Evolutionary conservation across 106 monocot genomes (phyloP), one percentile per base, ranked within the genome.

Genomic region (Cymbidium sinense): DNA sequence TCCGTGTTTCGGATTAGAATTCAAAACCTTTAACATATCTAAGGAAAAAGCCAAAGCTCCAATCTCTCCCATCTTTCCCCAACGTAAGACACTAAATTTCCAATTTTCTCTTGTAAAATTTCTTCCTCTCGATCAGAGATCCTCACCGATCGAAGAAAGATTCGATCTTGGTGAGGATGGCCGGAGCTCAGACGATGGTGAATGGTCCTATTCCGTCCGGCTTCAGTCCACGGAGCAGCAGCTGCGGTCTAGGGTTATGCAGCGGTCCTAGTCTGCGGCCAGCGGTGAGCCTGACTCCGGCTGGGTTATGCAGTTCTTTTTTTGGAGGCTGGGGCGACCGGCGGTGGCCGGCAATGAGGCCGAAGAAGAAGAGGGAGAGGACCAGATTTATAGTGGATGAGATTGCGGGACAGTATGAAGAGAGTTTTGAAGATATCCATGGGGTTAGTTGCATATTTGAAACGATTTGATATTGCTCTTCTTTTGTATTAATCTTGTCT

Each of bases 331-430:
- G 82, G 78, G 43, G 55, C 1, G 65, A n/a, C 25, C n/a, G 79
- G 23, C 29, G 82, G 2, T 78, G 13, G n/a, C 64, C 67, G 47
- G 39, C 37, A 36, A 34, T 50, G 55, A 73, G 20, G 15, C 65
- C 61, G 54, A 82, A 79, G 78, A 81, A 71, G 77, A 65, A 64
- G 64, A 34, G 50, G 64, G 64, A 55, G 62, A 70, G 73, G 29
- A 44, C 78, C 4, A 61, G 71, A 77, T 30, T 34, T 54, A 33
- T 96, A 18, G 85, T 86, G 41, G 77, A 79, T 43, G 89, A 95
- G 37, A 79, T 96, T n/a, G 96, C 79, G 13, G 96, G 93, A 2
- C 85, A 89, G 12, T 96, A 96, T 71, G 96, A 96, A 33, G 96
- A 96, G 50, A 83, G 89, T 15, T 96, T 91, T 76, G 86, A 83